Evolutionary conservation across 331 rosid genomes (phyloP).

Genomic region (Acacia pycnantha): DNA sequence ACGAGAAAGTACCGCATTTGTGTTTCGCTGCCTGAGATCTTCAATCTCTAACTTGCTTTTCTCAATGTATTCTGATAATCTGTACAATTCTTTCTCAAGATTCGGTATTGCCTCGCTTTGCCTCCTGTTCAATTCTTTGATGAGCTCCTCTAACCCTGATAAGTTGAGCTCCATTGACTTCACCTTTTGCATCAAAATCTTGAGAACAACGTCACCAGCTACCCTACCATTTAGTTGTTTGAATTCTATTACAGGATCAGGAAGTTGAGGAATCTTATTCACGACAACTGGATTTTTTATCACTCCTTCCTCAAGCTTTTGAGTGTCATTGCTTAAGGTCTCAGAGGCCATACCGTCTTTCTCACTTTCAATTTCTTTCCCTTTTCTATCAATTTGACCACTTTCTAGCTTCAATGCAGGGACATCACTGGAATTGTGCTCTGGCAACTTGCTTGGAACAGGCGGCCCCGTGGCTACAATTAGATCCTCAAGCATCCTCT

Average conservation of each 20-base stretch:
- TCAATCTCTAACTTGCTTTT: constrained; percentile 53
- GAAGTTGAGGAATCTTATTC: constrained; percentile 60
- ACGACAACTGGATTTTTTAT: constrained; percentile 35
- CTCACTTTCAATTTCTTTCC: constrained; percentile 42
- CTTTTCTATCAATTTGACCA: constrained; percentile 41
- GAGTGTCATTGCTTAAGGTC: constrained; percentile 34
- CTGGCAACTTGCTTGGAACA: constrained; percentile 40
- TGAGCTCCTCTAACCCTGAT: constrained; percentile 62
- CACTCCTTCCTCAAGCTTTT: constrained; percentile 36
- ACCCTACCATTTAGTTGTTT: constrained; percentile 79
- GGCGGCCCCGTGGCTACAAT: constrained; percentile 62
- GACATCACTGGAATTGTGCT: constrained; percentile 52
- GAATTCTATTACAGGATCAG: constrained; percentile 66
- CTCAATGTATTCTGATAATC: constrained; percentile 52
- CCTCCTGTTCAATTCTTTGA: constrained; percentile 66
- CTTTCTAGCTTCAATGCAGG: constrained; percentile 53
- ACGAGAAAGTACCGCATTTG: constrained; percentile 40
- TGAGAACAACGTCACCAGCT: constrained; percentile 82
- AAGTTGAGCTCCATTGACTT: constrained; percentile 70
- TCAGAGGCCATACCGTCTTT: constrained; percentile 31
- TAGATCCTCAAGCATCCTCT: constrained; percentile 90
- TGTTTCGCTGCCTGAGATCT: constrained; percentile 59
- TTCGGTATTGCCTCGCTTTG: constrained; percentile 52
- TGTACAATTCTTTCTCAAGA: constrained; percentile 61
- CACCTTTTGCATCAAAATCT: constrained; percentile 93